Percentiles rank a stretch among this genome's conserved stretches.
phyloP scores from a whole-genome alignment of 139 green algal genomes.

The Tetraselmis chui region DNA sequence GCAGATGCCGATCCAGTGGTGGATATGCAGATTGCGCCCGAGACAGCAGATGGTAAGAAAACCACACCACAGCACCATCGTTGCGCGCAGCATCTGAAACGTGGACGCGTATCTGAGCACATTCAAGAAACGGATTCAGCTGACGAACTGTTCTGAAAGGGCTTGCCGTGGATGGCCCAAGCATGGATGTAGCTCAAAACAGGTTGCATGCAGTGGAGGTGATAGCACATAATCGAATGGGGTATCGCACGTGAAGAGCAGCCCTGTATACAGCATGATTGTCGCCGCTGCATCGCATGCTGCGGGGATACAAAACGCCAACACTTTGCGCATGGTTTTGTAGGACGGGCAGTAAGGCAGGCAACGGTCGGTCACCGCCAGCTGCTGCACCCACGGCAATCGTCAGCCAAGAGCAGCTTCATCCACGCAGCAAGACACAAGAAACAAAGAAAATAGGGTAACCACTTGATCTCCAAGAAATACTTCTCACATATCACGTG shows the following conservation, averaged over 20 bases:
- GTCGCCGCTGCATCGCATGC: conserved; percentile 69
- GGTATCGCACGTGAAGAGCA: conserved; percentile 75
- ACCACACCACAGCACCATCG: conserved; percentile 76
- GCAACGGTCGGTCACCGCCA: neutral
- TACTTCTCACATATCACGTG: no score
- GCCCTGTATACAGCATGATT: conserved; percentile 76
- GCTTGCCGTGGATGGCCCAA: no score
- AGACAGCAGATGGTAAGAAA: conserved; percentile 72
- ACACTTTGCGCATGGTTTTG: conserved; percentile 1
- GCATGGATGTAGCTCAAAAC: no score
- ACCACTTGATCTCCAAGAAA: no score
- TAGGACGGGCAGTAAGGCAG: neutral
- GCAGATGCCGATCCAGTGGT: conserved; percentile 76
- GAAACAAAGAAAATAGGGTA: no score
- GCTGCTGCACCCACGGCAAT: no score
- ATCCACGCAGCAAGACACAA: no score
- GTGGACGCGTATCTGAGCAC: conserved; percentile 54
- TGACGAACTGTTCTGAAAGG: no score
- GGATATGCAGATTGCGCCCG: conserved; percentile 52
- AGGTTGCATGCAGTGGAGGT: no score
- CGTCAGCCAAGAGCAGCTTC: no score
- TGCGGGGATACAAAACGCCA: conserved; percentile 42
- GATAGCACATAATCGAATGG: no score
- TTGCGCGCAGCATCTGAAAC: conserved; percentile 87
- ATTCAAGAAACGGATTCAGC: no score